Conservation (phyloP, 1,284 basidiomycete genomes). For the Hemileia vastatrix region DNA sequence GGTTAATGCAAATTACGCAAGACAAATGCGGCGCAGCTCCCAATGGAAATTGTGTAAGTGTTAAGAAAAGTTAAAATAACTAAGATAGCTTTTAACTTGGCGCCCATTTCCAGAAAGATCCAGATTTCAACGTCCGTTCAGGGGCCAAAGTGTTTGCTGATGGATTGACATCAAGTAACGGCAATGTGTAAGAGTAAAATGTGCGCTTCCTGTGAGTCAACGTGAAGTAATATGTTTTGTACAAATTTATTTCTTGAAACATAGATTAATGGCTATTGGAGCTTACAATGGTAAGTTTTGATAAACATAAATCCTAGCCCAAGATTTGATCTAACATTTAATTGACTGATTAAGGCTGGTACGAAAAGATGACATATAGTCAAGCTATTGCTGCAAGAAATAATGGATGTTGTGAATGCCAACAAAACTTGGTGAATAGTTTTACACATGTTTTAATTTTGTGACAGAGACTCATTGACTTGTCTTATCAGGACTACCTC, state of each 20-base stretch:
- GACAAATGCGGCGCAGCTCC: conserved; percentile 67
- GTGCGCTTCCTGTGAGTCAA: conserved; percentile 21
- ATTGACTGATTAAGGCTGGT: conserved; percentile 48
- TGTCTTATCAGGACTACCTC: conserved; percentile 50
- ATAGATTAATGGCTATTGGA: conserved; percentile 51
- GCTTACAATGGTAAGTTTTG: conserved; percentile 57
- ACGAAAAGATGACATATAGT: conserved; percentile 52
- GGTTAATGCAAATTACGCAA: conserved; percentile 68
- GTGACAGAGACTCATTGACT: conserved; percentile 46
- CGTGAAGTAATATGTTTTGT: not conserved
- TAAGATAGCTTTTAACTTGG: conserved; percentile 41
- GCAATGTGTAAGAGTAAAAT: conserved; percentile 54
- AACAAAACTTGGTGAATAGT: conserved; percentile 50
- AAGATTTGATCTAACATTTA: not conserved
- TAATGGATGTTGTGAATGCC: conserved; percentile 57
- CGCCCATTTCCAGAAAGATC: conserved; percentile 31
- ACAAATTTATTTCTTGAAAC: not conserved
- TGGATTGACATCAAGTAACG: conserved; percentile 52
- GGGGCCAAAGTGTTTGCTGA: conserved; percentile 56
- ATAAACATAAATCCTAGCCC: not conserved
- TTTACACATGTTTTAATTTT: not conserved
- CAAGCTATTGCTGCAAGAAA: conserved; percentile 55
- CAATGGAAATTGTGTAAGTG: conserved; percentile 56
- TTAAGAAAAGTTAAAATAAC: conserved; percentile 50
- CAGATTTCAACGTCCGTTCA: conserved; percentile 50